phyloP scores from a whole-genome alignment of 306 rosid genomes.

The Prunus persica region DNA sequence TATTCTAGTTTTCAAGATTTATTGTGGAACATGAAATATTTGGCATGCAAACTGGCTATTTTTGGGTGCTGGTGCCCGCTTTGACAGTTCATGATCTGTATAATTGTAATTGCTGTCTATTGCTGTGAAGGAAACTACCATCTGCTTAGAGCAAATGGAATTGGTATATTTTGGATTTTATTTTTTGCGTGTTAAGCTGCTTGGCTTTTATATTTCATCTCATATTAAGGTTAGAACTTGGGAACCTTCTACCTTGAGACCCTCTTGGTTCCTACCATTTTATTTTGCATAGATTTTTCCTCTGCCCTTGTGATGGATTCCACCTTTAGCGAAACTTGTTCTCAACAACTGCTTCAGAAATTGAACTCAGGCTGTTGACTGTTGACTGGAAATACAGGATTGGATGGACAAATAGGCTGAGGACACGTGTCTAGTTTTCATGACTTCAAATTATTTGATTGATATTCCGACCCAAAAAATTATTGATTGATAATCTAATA shows the following conservation, averaged over 20 bases:
- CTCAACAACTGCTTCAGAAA: neutral
- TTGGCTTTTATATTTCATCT: neutral
- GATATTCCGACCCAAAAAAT: too few species aligned
- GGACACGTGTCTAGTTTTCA: neutral
- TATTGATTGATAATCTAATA: neutral
- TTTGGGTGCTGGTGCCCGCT: slow-evolving; percentile 1
- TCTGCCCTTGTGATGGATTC: too few species aligned
- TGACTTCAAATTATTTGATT: too few species aligned
- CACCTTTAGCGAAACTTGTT: too few species aligned
- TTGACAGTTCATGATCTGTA: slow-evolving; percentile 23
- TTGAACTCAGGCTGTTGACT: neutral
- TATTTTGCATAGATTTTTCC: too few species aligned
- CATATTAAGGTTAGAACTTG: too few species aligned
- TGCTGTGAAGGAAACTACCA: neutral
- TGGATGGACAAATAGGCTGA: neutral
- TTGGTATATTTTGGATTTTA: neutral
- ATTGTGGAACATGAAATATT: slow-evolving; percentile 2
- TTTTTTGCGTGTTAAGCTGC: neutral
- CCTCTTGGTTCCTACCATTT: too few species aligned
- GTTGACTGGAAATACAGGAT: neutral
- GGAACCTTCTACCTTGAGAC: too few species aligned
- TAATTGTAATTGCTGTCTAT: neutral
- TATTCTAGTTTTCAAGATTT: neutral
- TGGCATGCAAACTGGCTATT: slow-evolving; percentile 23
- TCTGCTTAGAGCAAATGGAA: slow-evolving; percentile 3